A percentile compares a stretch with the other conserved stretches of the same genome.
These are phyloP conservation scores for Linum trigynum DNA, from an alignment of 345 rosid genomes.

Conservation along the genomic window DNA sequence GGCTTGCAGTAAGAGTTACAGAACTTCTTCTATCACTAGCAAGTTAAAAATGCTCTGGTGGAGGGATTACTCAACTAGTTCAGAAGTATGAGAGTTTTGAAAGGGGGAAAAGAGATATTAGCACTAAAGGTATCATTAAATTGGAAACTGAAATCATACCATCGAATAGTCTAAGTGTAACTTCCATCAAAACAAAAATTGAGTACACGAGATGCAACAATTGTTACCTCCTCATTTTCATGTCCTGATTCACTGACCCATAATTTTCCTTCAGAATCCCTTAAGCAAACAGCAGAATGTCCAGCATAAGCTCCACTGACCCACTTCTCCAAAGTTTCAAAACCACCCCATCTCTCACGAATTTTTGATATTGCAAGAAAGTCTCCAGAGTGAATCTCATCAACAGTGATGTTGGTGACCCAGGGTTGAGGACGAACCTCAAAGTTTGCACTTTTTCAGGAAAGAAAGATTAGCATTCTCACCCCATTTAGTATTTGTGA, in stretches of 20 bases:
- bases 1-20: no score
- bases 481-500: constrained; percentile 93
- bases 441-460: constrained; percentile 67
- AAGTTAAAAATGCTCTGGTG: no score
- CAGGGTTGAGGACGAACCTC: constrained; percentile 73
- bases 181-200: no score
- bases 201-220: no score
- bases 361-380: constrained; percentile 82
- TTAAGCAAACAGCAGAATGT: constrained; percentile 77
- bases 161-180: no score
- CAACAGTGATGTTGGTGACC: constrained; percentile 53
- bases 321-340: constrained; percentile 98
- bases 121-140: neutral
- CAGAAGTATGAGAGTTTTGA: no score
- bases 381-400: constrained; percentile 85
- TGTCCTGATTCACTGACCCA: constrained; percentile 98
- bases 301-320: constrained; percentile 99
- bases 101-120: neutral
- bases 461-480: constrained; percentile 74
- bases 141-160: no score
- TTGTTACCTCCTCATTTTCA: constrained; percentile 75
- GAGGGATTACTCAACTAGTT: no score
- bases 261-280: constrained; percentile 83
- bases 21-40: no score
- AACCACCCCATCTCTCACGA: constrained; percentile 93